phyloP scores from a whole-genome alignment of 257 asterid species.

The Craterostigma plantagineum region DNA sequence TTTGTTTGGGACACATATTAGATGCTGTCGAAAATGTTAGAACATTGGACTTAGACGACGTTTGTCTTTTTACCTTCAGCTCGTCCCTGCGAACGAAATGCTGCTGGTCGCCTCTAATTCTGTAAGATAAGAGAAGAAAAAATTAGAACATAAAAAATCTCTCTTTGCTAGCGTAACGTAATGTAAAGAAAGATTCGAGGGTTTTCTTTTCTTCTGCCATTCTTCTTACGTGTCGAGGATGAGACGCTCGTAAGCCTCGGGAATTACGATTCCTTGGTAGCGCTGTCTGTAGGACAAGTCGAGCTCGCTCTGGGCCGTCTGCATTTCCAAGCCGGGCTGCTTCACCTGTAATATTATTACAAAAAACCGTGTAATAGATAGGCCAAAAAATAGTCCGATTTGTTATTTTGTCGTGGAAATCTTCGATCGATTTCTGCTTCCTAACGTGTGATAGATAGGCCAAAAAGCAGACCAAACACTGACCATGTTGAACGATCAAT shows the following conservation, averaged over 20 bases:
- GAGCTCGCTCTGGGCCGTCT: constrained; percentile 82
- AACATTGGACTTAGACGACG: not conserved
- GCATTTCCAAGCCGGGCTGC: constrained; percentile 91
- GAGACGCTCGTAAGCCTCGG: constrained; percentile 96
- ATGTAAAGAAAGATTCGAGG: not conserved
- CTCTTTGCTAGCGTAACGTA: not conserved
- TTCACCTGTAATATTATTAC: constrained; percentile 50
- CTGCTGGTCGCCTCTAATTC: constrained; percentile 97
- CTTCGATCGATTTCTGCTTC: no score
- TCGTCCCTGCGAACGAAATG: constrained; percentile 98
- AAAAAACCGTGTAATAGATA: no score
- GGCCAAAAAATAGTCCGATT: not conserved
- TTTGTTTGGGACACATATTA: not conserved
- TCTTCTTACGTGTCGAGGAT: constrained; percentile 86
- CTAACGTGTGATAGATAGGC: no score
- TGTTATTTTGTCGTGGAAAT: no score
- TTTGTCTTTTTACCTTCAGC: constrained; percentile 38
- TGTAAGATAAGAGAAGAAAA: constrained; percentile 12
- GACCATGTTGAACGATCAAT: no score
- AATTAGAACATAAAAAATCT: not conserved
- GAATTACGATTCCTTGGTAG: constrained; percentile 65
- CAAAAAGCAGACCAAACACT: no score
- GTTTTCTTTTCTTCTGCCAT: no score
- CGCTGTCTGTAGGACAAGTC: constrained; percentile 86
- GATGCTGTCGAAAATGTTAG: not conserved